Base-by-base conservation (phyloP, 2,329 filamentous ascomycete species). In the Aspergillus brunneoviolaceus region DNA sequence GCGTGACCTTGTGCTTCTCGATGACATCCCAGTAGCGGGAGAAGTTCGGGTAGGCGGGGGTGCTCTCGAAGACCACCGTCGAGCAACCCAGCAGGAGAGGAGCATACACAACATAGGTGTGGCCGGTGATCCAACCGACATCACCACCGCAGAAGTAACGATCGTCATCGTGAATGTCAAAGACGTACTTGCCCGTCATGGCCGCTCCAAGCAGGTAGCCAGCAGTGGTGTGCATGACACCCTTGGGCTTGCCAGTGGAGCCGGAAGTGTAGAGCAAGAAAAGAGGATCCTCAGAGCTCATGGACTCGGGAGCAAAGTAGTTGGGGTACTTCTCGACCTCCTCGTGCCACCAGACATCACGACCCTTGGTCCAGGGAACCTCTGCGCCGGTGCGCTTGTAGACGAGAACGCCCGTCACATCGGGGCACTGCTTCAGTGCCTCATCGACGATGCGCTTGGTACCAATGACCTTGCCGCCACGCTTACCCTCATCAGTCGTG, bases 371-470 rank as follows among this genome's bases (percentile, higher is more conserved):
- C 90, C 90, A 94, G 65, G 94, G 93, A 21, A 98, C 88, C 56
- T 97, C 92, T 52, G 92, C 89, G 55, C 94, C 94, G 42, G 95
- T 99, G 70, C 95, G 90, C 85, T 96, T 94, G 84, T 89, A 98
- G 59, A 99, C 95, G 45, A 99, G 84, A 69, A 91, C 91, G 77
- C 90, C 87, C 48, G 83, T 86, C 66, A 99, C 90, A 69, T 91
- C 89, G 19, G 94, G 94, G 79, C 94, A 98, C 79, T 96, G 92
- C 84, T 95, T 96, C 62, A 99, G 85, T 42, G 94, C 94, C 74
- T 98, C 95, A 73, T 99, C 95, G 68, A 98, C 95, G 74, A 99
- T 98, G 84, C 96, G 96, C 87, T 99, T 98, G 71, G 94, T 98
- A 72, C 91, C 91, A 75, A 99, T 97, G 71, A 96, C 79, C 84